Percentiles rank a stretch among this genome's conserved stretches.
Evolutionary conservation across 2,329 filamentous ascomycete genomes (phyloP).

Genomic region (Trichoderma breve): DNA sequence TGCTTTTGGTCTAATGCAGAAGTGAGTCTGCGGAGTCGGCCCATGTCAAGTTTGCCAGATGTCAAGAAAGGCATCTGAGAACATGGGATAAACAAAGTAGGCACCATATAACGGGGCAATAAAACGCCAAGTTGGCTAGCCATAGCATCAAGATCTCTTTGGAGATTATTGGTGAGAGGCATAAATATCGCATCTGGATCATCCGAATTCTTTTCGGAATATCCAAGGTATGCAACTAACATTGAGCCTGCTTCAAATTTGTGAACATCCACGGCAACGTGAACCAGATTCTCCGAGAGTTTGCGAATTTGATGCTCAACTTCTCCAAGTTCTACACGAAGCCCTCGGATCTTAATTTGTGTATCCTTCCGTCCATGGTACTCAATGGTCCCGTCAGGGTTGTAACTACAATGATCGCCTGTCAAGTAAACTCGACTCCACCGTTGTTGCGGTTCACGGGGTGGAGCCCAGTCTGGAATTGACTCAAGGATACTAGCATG

Average conservation of each 20-base stretch:
- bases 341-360: slow-evolving; percentile 1
- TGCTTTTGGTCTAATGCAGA: neutral
- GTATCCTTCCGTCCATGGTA: slow-evolving; percentile 9
- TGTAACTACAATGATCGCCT: neutral
- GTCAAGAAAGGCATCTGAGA: slow-evolving; percentile 21
- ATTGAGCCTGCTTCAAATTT: neutral
- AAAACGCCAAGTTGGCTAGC: slow-evolving; percentile 5
- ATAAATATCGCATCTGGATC: slow-evolving; percentile 17
- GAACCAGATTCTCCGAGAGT: neutral
- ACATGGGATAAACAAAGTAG: slow-evolving; percentile 23
- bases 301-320: slow-evolving; percentile 16
- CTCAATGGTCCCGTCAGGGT: slow-evolving; percentile 5
- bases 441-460: neutral
- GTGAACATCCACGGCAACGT: slow-evolving; percentile 17
- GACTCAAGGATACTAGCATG: neutral
- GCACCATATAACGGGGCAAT: slow-evolving; percentile 25
- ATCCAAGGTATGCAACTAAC: slow-evolving; percentile 8
- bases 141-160: slow-evolving; percentile 22
- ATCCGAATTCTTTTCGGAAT: neutral
- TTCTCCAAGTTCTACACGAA: slow-evolving; percentile 4
- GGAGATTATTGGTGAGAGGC: neutral
- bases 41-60: slow-evolving; percentile 23
- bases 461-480: neutral
- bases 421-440: slow-evolving; percentile 8
- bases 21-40: neutral